A percentile compares a stretch with the other conserved stretches of the same genome.
Conservation (phyloP, 768 basidiomycete species). For the Zangia roseola region DNA sequence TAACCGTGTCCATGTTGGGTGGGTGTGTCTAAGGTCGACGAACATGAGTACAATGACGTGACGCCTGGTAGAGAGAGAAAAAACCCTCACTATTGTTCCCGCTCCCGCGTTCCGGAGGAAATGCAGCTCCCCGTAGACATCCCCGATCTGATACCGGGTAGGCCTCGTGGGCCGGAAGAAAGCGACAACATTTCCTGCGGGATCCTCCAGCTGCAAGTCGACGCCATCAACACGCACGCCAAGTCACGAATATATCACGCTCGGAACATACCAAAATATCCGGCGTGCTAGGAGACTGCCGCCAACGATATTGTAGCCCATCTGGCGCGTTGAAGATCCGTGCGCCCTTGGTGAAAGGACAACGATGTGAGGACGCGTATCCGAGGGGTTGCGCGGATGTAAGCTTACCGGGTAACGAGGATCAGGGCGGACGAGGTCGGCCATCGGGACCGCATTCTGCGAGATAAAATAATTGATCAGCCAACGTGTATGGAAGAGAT, state of each 20-base stretch:
- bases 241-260: slow-evolving; percentile 1
- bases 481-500: slow-evolving; percentile 9
- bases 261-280: slow-evolving; percentile 57
- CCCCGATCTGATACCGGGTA: slow-evolving; percentile 81
- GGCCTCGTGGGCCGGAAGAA: slow-evolving; percentile 77
- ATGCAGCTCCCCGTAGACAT: slow-evolving; percentile 84
- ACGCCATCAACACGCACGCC: slow-evolving; percentile 5
- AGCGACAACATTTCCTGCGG: slow-evolving; percentile 66
- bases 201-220: slow-evolving; percentile 63
- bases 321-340: slow-evolving; percentile 82
- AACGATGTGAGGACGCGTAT: slow-evolving; percentile 18
- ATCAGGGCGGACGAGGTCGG: slow-evolving; percentile 76
- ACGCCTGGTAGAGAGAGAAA: slow-evolving; percentile 18
- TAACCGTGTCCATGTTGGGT: slow-evolving; percentile 87
- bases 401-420: slow-evolving; percentile 55
- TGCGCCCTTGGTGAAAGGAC: slow-evolving; percentile 40
- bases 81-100: slow-evolving; percentile 67
- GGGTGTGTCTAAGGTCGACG: slow-evolving; percentile 64
- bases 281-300: slow-evolving; percentile 55
- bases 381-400: slow-evolving; percentile 10
- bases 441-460: slow-evolving; percentile 78
- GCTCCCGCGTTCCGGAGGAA: slow-evolving; percentile 76
- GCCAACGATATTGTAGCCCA: slow-evolving; percentile 78
- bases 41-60: slow-evolving; percentile 24
- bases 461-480: slow-evolving; percentile 27